Evolutionary conservation across 768 basidiomycete genomes (phyloP).

Genomic region (Pisolithus microcarpus): DNA sequence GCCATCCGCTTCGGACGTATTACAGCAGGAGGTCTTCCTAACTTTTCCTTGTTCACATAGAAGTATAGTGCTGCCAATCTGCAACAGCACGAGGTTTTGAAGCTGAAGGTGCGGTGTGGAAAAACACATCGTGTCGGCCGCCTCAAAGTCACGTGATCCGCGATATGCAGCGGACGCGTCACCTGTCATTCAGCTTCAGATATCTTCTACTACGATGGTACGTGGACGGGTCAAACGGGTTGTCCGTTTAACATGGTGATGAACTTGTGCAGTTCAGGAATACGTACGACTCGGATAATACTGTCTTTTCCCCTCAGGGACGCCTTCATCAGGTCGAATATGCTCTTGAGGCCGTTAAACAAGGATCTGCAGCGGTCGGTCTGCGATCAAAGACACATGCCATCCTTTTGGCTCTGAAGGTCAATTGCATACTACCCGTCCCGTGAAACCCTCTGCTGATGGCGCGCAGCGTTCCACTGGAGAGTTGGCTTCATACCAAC

Average conservation of each 20-base stretch:
- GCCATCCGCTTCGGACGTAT: no score
- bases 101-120: no score
- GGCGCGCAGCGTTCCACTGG: slow-evolving; percentile 87
- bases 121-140: no score
- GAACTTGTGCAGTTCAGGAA: slow-evolving; percentile 67
- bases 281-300: slow-evolving; percentile 98
- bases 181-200: slow-evolving; percentile 12
- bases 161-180: slow-evolving; percentile 26
- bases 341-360: slow-evolving; percentile 98
- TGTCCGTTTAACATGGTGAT: slow-evolving; percentile 2
- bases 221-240: slow-evolving; percentile 5
- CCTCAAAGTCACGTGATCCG: slow-evolving; percentile 19
- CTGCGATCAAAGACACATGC: slow-evolving; percentile 93
- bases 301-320: slow-evolving; percentile 94
- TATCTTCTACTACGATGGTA: slow-evolving; percentile 24
- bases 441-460: slow-evolving; percentile 3
- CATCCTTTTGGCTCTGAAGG: slow-evolving; percentile 89
- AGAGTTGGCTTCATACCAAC: slow-evolving; percentile 98
- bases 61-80: no score
- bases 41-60: no score
- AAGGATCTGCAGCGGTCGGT: slow-evolving; percentile 98
- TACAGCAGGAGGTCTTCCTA: no score
- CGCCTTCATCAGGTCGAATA: slow-evolving; percentile 97
- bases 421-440: slow-evolving; percentile 24
- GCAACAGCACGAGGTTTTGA: no score